Percentiles rank a stretch among this genome's conserved stretches.
Evolutionary conservation across 768 basidiomycete species (phyloP).

Genomic region (Leucocoprinus leucothites): DNA sequence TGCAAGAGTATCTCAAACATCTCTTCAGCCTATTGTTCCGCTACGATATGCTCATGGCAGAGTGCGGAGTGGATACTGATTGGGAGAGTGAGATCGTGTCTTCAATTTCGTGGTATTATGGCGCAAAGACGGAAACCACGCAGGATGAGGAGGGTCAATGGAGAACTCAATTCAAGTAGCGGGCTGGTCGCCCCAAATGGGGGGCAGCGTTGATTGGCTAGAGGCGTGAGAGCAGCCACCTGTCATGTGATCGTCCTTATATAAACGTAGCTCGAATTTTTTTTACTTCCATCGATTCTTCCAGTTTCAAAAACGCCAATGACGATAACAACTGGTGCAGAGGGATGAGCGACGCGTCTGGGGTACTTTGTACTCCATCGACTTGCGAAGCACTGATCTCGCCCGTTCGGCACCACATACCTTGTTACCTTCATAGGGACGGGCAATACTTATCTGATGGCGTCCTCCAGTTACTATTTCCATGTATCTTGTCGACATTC

Average conservation of each 20-base stretch:
- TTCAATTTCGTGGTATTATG: too few species aligned
- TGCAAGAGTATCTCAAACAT: constrained; percentile 32
- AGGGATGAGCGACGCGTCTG: constrained; percentile 7
- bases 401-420: constrained; percentile 14
- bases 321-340: constrained; percentile 12
- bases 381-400: constrained; percentile 11
- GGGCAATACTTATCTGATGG: constrained; percentile 12
- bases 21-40: constrained; percentile 33
- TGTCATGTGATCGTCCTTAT: not conserved
- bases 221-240: not conserved
- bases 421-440: constrained; percentile 13
- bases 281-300: constrained; percentile 7
- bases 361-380: not conserved
- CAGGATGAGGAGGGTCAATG: too few species aligned
- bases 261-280: constrained; percentile 2
- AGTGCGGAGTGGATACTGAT: constrained; percentile 27
- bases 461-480: not conserved
- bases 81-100: not conserved
- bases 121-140: too few species aligned
- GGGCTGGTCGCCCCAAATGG: too few species aligned
- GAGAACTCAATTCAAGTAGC: too few species aligned
- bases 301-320: constrained; percentile 15
- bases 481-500: too few species aligned
- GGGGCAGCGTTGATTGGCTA: too few species aligned
- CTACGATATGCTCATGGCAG: constrained; percentile 33